Percentiles rank a stretch among this genome's conserved stretches.
phyloP scores from a whole-genome alignment of 2,329 filamentous ascomycete species.

The Verticillium alfalfae region DNA sequence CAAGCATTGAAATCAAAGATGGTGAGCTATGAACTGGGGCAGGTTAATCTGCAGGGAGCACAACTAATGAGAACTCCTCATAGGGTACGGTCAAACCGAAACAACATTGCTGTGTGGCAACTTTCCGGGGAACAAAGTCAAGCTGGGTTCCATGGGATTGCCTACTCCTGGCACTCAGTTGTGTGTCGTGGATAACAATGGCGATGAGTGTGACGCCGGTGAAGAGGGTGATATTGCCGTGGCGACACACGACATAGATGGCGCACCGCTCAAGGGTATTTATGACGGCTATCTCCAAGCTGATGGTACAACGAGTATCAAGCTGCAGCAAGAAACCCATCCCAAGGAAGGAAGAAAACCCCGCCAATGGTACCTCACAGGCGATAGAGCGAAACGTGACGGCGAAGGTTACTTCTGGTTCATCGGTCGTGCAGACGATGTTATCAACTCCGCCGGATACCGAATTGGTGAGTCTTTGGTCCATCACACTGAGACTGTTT shows the following conservation, averaged over 20 bases:
- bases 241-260: background rate
- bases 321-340: background rate
- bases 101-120: background rate
- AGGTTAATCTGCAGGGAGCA: background rate
- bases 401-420: slow-evolving; percentile 1
- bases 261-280: background rate
- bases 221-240: background rate
- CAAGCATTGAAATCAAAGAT: slow-evolving; percentile 1
- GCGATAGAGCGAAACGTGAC: background rate
- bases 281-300: background rate
- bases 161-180: background rate
- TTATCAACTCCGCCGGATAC: slow-evolving; percentile 1
- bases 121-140: background rate
- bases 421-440: background rate
- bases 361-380: background rate
- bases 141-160: background rate
- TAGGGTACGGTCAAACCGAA: background rate
- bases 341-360: background rate
- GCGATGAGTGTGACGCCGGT: background rate
- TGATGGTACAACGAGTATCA: background rate
- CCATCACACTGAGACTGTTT: background rate
- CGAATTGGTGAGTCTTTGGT: background rate
- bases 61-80: background rate
- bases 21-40: background rate
- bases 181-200: background rate